Conservation (phyloP, 2,329 filamentous ascomycete species). For the Aaosphaeria arxii region DNA sequence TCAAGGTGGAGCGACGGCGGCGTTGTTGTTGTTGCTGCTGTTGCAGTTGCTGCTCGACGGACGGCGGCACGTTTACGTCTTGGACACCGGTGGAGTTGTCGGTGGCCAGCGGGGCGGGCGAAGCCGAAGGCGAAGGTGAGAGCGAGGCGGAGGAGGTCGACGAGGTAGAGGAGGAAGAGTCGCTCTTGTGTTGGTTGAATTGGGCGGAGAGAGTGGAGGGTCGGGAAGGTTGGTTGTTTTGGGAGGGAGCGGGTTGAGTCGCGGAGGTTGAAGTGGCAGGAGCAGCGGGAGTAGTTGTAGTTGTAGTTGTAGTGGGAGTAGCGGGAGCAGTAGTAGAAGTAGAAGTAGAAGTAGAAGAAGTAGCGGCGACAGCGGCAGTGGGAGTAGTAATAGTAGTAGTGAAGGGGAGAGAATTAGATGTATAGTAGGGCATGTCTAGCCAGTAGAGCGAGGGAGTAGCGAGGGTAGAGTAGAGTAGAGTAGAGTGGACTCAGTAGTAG, state of each 20-base stretch:
- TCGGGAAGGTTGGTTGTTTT: conserved; percentile 17
- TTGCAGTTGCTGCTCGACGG: too few relatives aligned
- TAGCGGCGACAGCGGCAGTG: conserved; percentile 1
- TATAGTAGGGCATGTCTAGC: not conserved
- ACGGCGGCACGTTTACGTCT: too few relatives aligned
- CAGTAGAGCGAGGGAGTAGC: not conserved
- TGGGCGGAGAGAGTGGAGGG: conserved; percentile 3
- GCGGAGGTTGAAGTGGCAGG: not conserved
- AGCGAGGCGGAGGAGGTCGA: conserved; percentile 20
- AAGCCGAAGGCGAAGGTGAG: not conserved
- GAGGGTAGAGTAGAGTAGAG: not conserved
- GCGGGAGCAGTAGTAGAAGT: conserved; percentile 1
- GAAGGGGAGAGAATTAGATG: not conserved
- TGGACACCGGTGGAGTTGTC: too few relatives aligned
- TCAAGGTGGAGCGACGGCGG: conserved; percentile 3
- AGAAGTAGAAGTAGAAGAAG: not conserved
- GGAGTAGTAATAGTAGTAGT: not conserved
- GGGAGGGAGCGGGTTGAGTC: conserved; percentile 14
- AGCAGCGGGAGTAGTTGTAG: not conserved
- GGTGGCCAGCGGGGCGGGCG: too few relatives aligned
- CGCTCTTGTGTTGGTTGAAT: not conserved
- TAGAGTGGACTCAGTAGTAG: too few relatives aligned
- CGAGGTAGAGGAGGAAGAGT: not conserved
- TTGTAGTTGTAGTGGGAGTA: conserved; percentile 4
- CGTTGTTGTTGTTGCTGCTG: not conserved